phyloP scores from a whole-genome alignment of 495 filamentous ascomycete genomes.

The Penicillium turbatum region DNA sequence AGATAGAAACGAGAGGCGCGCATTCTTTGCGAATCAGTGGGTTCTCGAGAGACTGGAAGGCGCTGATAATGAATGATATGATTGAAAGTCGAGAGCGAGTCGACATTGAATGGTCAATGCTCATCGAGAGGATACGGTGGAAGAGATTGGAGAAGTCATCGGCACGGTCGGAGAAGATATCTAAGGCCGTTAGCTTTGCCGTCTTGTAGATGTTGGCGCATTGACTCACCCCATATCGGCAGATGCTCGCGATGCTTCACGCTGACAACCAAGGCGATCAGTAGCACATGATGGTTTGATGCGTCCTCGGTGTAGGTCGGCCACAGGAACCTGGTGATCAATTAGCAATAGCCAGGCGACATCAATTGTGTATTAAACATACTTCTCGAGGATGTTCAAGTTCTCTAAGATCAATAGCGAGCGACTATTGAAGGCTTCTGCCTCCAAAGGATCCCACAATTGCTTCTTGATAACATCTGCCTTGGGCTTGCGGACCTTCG shows the following conservation, averaged over 20 bases:
- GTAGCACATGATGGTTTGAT: conserved; percentile 83
- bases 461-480: conserved; percentile 80
- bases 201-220: neutral
- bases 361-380: conserved; percentile 15
- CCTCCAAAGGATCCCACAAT: conserved; percentile 87
- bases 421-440: conserved; percentile 68
- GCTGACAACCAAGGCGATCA: conserved; percentile 80
- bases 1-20: conserved; percentile 89
- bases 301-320: conserved; percentile 85
- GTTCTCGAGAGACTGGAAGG: conserved; percentile 93
- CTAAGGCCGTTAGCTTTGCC: conserved; percentile 37
- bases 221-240: conserved; percentile 72
- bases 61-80: conserved; percentile 79
- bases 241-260: conserved; percentile 84
- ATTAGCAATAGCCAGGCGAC: conserved; percentile 21
- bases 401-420: conserved; percentile 82
- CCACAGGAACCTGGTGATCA: conserved; percentile 72
- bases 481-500: conserved; percentile 69
- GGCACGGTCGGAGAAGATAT: conserved; percentile 69
- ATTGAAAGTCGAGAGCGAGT: conserved; percentile 70
- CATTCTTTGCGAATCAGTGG: conserved; percentile 89
- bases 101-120: conserved; percentile 70
- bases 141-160: conserved; percentile 87
- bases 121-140: conserved; percentile 84
- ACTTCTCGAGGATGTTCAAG: conserved; percentile 86